Evolutionary conservation across 768 basidiomycete genomes (phyloP), one percentile per base, ranked within the genome.

Genomic region (Boletus rufocinnamomeus): DNA sequence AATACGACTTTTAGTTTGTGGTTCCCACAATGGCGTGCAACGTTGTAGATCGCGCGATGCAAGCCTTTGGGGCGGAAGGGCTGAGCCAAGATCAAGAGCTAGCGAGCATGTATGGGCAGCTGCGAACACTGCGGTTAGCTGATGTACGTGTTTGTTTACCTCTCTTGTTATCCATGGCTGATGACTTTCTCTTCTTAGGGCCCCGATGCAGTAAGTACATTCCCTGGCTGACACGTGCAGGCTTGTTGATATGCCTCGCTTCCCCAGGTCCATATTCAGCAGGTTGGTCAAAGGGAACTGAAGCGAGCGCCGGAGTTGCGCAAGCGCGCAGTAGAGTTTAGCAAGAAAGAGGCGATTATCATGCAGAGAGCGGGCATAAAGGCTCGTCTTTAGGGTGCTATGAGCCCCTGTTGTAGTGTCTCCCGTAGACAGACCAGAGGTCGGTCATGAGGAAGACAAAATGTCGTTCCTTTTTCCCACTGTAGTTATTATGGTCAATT

Each of bases 21-120:
- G 93, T 98, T 13, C 97, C 97, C 14, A 82, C 82, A 0, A 93
- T 96, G 90, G 96, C 95, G 0, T 79, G 91, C 49, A 76, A 78
- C 25, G 89, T 99, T 47, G 81, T 98, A 40, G 97, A 99, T 75
- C 88, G 94, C n/a, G 89, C 94, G 2, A 98, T 98, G 51, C 97
- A 99, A 77, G 80, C 91, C 0, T 94, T 89, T 66, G 97, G 97
- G 52, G 97, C 95, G n/a, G 96, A 98, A 74, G 97, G 97, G 35
- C 77, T 99, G 46, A 91, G 84, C 25, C 93, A 97, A 75, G 96
- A 98, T 66, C 87, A 88, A 37, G 84, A 85, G 23, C 83, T 99
- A 35, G 94, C 96, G 1, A 68, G 73, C 50, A 80, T 82, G 58
- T 98, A 86, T 80, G 90, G 93, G 28, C 82, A 83, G 10, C 71